Evolutionary conservation across 805 yeast species (phyloP), one percentile per base, ranked within the genome.

Genomic region (Yamadazyma kitorensis): DNA sequence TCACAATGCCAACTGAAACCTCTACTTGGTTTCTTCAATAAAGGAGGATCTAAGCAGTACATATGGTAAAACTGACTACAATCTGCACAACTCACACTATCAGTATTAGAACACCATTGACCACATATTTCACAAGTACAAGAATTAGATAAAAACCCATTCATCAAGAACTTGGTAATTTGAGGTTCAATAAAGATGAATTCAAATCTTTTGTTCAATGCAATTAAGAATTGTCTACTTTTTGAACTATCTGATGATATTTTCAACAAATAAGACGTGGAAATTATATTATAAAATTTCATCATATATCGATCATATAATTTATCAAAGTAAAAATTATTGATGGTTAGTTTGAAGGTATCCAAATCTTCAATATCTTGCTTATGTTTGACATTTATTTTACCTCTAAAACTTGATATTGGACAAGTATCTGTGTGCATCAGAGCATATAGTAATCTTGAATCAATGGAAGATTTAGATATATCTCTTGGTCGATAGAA

Each of bases 1-100:
- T 86, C 89, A 64, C 97, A 88, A 17, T 86, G 74, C 96, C 96
- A 89, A 6, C 87, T 85, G 52, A 86, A 84, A 1, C 95, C 96
- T 37, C 94, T 64, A 27, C 85, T 80, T 1, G 96, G 96, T 49
- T 85, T 85, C 43, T 76, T 75, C 33, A 74, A 54, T 24, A 87
- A 58, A 1, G 96, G 96, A 1, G 96, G 96, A 40, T 82, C 86
- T 30, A 88, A 72, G 51, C 98, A 89, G 23, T 78, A 66, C 76
- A 88, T 75, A 60, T 89, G 98, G 45, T 79, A 86, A 39, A 67
- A 67, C 12, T 72, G 69, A 9, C 69, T 67, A 55, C 98, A 89
- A 33, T 72, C 81, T n/a, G 84, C 83, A 60, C 98, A 89, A 42
- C 70, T 73, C 5, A 89, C 79, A 1, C 89, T 78, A 47, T 86